Evolutionary conservation across 139 green algal genomes (phyloP).

Genomic region (Micractinium sp.): DNA sequence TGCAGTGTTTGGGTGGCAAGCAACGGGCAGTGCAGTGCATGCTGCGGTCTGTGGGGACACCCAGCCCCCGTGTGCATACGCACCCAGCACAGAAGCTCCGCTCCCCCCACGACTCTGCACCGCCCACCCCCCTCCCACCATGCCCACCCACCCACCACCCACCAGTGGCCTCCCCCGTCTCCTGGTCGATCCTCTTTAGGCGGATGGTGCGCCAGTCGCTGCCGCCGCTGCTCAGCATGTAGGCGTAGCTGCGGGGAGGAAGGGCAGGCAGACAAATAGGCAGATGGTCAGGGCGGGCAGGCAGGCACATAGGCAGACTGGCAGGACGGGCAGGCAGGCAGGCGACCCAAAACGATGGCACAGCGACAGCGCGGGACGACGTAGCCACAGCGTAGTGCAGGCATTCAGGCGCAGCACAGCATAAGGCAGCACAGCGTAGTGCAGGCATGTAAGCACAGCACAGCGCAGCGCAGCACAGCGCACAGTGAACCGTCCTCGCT

Average conservation of each 20-base stretch:
- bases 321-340: neutral
- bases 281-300: neutral
- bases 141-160: neutral
- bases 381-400: no score
- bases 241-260: conserved; percentile 46
- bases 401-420: no score
- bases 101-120: neutral
- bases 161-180: conserved; percentile 50
- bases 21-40: no score
- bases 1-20: neutral
- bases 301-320: neutral
- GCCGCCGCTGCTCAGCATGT: conserved; percentile 75
- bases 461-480: neutral
- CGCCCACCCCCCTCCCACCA: neutral
- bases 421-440: no score
- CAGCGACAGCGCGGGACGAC: no score
- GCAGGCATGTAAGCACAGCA: no score
- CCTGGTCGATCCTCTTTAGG: conserved; percentile 63
- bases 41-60: no score
- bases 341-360: no score
- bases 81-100: no score
- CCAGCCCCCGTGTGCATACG: no score
- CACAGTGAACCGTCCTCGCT: conserved; percentile 75
- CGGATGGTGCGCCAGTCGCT: conserved; percentile 82
- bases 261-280: no score